Conservation (phyloP, 2,329 filamentous ascomycete genomes). For the Metarhizium rileyi region DNA sequence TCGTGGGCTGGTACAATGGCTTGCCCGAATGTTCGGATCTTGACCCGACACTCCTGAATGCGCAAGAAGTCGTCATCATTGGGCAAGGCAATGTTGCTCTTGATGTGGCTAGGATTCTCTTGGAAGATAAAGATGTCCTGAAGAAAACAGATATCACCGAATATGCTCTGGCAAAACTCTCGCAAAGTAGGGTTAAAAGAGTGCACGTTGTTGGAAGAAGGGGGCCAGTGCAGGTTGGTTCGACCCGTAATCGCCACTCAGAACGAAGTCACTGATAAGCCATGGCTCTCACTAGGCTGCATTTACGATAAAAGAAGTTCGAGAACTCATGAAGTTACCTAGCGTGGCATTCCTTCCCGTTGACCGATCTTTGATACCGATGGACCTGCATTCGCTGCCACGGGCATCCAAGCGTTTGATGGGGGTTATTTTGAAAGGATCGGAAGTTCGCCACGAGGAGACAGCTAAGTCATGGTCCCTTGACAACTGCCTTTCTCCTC, state of each 20-base stretch:
- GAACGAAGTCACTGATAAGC: not conserved
- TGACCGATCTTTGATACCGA: constrained; percentile 55
- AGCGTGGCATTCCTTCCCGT: constrained; percentile 63
- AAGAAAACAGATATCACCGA: constrained; percentile 82
- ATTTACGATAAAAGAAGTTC: constrained; percentile 90
- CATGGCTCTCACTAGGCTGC: constrained; percentile 50
- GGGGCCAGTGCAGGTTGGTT: constrained; percentile 70
- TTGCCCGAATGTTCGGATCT: constrained; percentile 70
- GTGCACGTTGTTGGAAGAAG: constrained; percentile 84
- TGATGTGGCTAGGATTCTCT: constrained; percentile 80
- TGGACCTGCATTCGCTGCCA: constrained; percentile 58
- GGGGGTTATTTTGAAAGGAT: constrained; percentile 72
- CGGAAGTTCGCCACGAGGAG: constrained; percentile 35
- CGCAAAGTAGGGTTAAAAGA: constrained; percentile 62
- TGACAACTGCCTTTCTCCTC: constrained; percentile 75
- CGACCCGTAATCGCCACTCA: not conserved
- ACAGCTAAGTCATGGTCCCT: constrained; percentile 68
- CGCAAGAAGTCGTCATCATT: constrained; percentile 78
- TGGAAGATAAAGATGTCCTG: constrained; percentile 65
- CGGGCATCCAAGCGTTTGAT: constrained; percentile 68
- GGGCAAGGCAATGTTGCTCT: constrained; percentile 95
- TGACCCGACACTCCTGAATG: constrained; percentile 60
- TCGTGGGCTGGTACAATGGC: constrained; percentile 98
- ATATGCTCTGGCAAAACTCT: constrained; percentile 64
- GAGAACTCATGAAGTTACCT: constrained; percentile 74